Conservation (phyloP, 768 basidiomycete genomes). For the Podaxis carcinomalis region DNA sequence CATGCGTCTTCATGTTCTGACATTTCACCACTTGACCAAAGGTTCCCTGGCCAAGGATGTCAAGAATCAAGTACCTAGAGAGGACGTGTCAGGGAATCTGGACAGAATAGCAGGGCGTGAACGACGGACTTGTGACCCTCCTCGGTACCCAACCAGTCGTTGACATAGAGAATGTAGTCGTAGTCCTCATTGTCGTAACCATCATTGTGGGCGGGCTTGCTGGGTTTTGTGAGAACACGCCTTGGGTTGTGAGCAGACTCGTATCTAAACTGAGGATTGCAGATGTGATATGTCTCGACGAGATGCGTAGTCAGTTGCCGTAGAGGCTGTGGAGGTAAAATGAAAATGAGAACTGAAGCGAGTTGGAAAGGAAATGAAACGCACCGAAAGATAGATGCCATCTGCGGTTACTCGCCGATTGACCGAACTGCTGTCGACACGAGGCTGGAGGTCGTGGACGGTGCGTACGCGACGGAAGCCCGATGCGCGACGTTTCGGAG, state of each 20-base stretch:
- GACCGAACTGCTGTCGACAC: slow-evolving; percentile 53
- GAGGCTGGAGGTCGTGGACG: slow-evolving; percentile 72
- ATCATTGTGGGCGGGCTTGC: slow-evolving; percentile 93
- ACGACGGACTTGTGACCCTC: slow-evolving; percentile 86
- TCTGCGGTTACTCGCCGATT: slow-evolving; percentile 76
- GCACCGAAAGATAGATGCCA: slow-evolving; percentile 77
- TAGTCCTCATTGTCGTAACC: slow-evolving; percentile 99
- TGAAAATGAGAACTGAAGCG: slow-evolving; percentile 12
- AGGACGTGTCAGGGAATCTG: slow-evolving; percentile 6
- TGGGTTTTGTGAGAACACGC: slow-evolving; percentile 95
- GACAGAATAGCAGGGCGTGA: background rate
- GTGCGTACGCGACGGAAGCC: slow-evolving; percentile 81
- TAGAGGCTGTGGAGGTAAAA: slow-evolving; percentile 38
- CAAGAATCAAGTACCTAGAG: slow-evolving; percentile 88
- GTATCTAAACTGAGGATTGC: slow-evolving; percentile 94
- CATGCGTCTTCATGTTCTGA: slow-evolving; percentile 99
- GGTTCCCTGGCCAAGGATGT: slow-evolving; percentile 97
- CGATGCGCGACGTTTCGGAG: slow-evolving; percentile 60
- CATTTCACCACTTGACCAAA: slow-evolving; percentile 99
- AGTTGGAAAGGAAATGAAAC: slow-evolving; percentile 25
- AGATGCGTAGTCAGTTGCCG: slow-evolving; percentile 80
- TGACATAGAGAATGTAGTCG: slow-evolving; percentile 99
- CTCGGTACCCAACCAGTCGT: slow-evolving; percentile 93
- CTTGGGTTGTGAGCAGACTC: slow-evolving; percentile 94
- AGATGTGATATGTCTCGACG: slow-evolving; percentile 87